These are phyloP conservation scores for Caloboletus firmus DNA, from an alignment of 1,284 basidiomycete genomes.

Conservation along the genomic window DNA sequence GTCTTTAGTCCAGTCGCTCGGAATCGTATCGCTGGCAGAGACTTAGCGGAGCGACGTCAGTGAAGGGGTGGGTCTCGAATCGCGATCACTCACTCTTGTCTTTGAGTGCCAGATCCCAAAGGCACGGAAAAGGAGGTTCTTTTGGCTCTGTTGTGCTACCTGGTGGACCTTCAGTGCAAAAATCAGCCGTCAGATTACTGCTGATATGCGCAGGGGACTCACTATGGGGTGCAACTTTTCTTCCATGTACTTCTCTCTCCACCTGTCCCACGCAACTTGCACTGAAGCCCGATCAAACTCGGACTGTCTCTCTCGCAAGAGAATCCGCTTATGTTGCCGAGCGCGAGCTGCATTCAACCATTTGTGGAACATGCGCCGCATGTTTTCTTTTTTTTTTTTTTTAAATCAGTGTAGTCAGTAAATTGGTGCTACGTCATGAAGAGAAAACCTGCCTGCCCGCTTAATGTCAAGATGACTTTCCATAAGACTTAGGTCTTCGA, in stretches of 20 bases:
- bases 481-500: conserved; percentile 71
- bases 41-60: conserved; percentile 42
- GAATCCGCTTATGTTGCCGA: conserved; percentile 54
- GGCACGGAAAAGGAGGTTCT: conserved; percentile 58
- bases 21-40: conserved; percentile 73
- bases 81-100: conserved; percentile 53
- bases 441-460: conserved; percentile 55
- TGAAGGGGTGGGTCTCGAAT: conserved; percentile 11
- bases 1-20: conserved; percentile 59
- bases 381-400: conserved; percentile 47
- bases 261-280: conserved; percentile 67
- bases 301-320: conserved; percentile 60
- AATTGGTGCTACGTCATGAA: conserved; percentile 1
- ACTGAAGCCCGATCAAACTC: conserved; percentile 54
- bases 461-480: conserved; percentile 78
- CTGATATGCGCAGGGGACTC: conserved; percentile 26
- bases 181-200: conserved; percentile 8
- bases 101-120: conserved; percentile 73
- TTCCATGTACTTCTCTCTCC: conserved; percentile 68
- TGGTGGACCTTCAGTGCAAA: conserved; percentile 52
- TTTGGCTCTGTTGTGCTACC: conserved; percentile 56
- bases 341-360: conserved; percentile 65
- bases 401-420: neutral
- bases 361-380: conserved; percentile 65
- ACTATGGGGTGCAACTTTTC: conserved; percentile 65